These are phyloP conservation scores for Aspergillus sp. DNA, from an alignment of 2,329 filamentous ascomycete species.

Conservation along the genomic window DNA sequence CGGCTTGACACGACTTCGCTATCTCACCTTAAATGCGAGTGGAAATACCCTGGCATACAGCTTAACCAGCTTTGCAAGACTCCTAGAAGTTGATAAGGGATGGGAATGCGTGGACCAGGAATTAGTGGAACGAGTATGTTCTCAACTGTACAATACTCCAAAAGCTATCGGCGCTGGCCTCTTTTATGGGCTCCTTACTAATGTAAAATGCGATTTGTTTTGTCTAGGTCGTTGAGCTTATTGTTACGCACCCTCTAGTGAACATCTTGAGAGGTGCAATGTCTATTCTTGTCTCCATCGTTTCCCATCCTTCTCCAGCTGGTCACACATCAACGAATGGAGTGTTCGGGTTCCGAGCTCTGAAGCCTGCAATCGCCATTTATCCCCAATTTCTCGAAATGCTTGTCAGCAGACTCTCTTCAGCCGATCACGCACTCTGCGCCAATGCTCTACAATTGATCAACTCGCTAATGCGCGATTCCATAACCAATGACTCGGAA, in stretches of 20 bases:
- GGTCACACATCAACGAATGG: conserved; percentile 54
- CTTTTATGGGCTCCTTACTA: neutral
- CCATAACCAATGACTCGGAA: conserved; percentile 72
- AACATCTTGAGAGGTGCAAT: conserved; percentile 97
- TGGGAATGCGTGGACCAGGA: conserved; percentile 69
- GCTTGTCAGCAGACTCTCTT: conserved; percentile 86
- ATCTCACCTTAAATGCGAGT: conserved; percentile 77
- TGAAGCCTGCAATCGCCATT: conserved; percentile 87
- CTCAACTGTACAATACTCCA: neutral
- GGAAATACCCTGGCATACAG: conserved; percentile 97
- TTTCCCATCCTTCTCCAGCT: conserved; percentile 73
- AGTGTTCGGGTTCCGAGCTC: conserved; percentile 80
- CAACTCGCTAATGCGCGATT: conserved; percentile 91
- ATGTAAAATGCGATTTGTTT: conserved; percentile 3
- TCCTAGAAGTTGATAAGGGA: conserved; percentile 95
- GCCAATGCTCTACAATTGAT: conserved; percentile 93
- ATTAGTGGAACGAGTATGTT: conserved; percentile 59
- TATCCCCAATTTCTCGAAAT: conserved; percentile 94
- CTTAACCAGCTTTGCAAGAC: conserved; percentile 78
- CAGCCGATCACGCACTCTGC: conserved; percentile 91
- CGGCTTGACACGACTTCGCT: conserved; percentile 76
- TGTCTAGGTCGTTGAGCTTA: conserved; percentile 75
- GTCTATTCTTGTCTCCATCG: conserved; percentile 91
- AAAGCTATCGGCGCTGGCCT: neutral
- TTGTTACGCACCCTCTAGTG: conserved; percentile 92